These are phyloP conservation scores for Naganishia albida DNA, from an alignment of 1,284 basidiomycete species.

Conservation along the genomic window DNA sequence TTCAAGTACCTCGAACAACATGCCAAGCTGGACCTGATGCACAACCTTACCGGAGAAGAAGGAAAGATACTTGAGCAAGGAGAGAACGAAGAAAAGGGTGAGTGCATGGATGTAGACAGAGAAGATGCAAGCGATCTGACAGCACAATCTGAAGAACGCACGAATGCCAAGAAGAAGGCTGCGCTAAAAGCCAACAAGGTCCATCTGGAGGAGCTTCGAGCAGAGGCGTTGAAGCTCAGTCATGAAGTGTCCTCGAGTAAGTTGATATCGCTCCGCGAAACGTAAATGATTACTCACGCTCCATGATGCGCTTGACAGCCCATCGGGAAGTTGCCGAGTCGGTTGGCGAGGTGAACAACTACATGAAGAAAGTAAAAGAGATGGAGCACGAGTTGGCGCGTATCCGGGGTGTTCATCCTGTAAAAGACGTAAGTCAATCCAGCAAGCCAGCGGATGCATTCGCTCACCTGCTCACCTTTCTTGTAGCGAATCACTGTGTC, in stretches of 20 bases:
- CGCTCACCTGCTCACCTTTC: not conserved
- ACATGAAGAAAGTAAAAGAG: constrained; percentile 69
- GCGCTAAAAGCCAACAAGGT: constrained; percentile 66
- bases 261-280: constrained; percentile 16
- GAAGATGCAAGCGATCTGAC: not conserved
- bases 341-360: constrained; percentile 11
- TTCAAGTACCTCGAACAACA: constrained; percentile 83
- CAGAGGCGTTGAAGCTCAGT: constrained; percentile 44
- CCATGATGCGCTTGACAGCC: not conserved
- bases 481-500: constrained; percentile 67
- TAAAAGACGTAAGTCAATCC: constrained; percentile 49
- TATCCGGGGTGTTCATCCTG: constrained; percentile 72
- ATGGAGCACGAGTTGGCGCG: constrained; percentile 73
- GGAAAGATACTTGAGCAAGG: constrained; percentile 71
- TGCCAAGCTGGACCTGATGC: constrained; percentile 80
- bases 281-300: not conserved
- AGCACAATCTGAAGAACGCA: constrained; percentile 32
- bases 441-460: not conserved
- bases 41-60: constrained; percentile 75
- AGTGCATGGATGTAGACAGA: constrained; percentile 26
- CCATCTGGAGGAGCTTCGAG: constrained; percentile 63
- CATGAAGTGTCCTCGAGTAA: constrained; percentile 44
- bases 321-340: constrained; percentile 54
- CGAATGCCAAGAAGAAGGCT: constrained; percentile 70
- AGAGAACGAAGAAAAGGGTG: constrained; percentile 65